Conservation (phyloP, 2,329 filamentous ascomycete genomes). For the Xylariaceae sp. region DNA sequence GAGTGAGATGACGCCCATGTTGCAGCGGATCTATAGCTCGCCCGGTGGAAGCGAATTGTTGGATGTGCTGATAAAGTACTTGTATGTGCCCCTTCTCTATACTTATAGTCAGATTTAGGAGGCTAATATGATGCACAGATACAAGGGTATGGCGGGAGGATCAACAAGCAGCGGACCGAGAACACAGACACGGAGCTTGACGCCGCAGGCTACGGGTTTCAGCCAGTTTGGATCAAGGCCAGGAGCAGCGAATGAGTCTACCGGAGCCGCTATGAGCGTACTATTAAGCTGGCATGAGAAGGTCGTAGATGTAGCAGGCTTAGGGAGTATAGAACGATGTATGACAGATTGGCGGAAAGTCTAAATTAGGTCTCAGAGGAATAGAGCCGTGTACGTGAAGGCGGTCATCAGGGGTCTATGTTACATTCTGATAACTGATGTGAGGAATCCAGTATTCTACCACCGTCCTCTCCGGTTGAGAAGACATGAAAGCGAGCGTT, state of each 20-base stretch:
- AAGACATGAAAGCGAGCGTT: not conserved
- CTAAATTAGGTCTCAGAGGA: constrained; percentile 47
- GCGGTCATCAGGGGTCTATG: not conserved
- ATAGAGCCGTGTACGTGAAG: constrained; percentile 14
- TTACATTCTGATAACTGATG: not conserved
- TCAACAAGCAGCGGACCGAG: constrained; percentile 42
- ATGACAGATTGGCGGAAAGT: constrained; percentile 97
- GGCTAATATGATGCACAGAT: constrained; percentile 52
- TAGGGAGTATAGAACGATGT: constrained; percentile 87
- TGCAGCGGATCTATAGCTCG: constrained; percentile 77
- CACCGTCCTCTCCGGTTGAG: not conserved
- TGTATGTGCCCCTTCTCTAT: constrained; percentile 60
- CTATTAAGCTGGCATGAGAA: constrained; percentile 99
- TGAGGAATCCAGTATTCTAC: not conserved
- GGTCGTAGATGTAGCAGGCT: constrained; percentile 88
- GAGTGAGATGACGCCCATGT: constrained; percentile 88
- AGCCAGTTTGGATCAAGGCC: constrained; percentile 71
- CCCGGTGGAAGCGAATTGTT: constrained; percentile 81
- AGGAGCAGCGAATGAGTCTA: constrained; percentile 62
- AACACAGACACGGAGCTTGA: constrained; percentile 53
- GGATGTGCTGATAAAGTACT: constrained; percentile 96
- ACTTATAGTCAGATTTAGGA: not conserved
- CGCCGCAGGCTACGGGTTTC: constrained; percentile 85
- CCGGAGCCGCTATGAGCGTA: constrained; percentile 92
- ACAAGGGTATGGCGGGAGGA: constrained; percentile 80